Evolutionary conservation across 73 alveolate genomes (phyloP), one percentile per base, ranked within the genome.

Genomic region (Diophrys appendiculata): DNA sequence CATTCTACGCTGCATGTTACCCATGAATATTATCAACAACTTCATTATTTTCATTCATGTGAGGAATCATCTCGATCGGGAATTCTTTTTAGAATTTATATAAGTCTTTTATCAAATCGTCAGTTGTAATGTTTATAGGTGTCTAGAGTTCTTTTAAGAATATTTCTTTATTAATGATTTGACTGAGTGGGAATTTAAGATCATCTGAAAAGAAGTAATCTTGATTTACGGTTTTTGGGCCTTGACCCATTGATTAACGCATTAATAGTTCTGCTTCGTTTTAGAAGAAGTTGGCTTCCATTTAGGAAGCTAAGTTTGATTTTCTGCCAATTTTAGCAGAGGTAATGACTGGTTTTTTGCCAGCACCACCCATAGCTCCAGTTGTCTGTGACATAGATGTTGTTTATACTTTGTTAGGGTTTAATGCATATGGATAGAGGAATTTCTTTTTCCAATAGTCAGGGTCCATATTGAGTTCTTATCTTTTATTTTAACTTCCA

Each of bases 391-490:
- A n/a, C n/a, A n/a, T n/a, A n/a, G n/a, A n/a, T n/a, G n/a, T n/a
- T n/a, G n/a, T n/a, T n/a, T n/a, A n/a, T n/a, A 25, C 55, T 67
- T 1, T 25, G 2, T 2, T 1, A 8, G 26, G 55, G 5, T 67
- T 67, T 24, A n/a, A 22, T 8, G 30, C 78, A 65, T 60, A 84
- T 5, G 92, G 92, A 30, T 68, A 84, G 22, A 84, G 74, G 78
- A 69, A 84, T 27, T 84, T 77, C 27, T 76, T 22, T 52, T 84
- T 84, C 92, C 92, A 84, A 34, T 84, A 71, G 11, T 69, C 68
- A 0, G 80, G 65, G 25, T 73, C 73, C 79, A 77, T 43, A 33
- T 84, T 84, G 53, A 84, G 55, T 25, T 84, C 88, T 35, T 60
- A 25, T 60, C 79, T 34, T 55, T 76, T 76, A 54, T 8, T 67